Percentiles rank a stretch among this genome's conserved stretches.
These are phyloP conservation scores for Termitomyces sp. DNA, from an alignment of 768 basidiomycete genomes.

Conservation along the genomic window DNA sequence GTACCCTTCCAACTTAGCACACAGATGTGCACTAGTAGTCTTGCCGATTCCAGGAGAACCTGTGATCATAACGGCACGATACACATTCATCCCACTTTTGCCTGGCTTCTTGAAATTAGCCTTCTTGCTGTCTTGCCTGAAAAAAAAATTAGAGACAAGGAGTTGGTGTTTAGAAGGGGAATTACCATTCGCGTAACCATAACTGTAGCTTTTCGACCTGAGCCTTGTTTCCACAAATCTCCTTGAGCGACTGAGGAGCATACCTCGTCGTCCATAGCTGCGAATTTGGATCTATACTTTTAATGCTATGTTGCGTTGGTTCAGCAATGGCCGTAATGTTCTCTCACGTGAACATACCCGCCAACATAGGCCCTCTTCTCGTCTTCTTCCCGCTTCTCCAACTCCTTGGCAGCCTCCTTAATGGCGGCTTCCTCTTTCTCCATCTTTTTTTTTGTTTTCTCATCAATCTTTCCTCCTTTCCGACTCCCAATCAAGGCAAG, in stretches of 20 bases:
- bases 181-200: slow-evolving; percentile 89
- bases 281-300: slow-evolving; percentile 37
- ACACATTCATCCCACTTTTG: slow-evolving; percentile 82
- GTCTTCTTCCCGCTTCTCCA: slow-evolving; percentile 69
- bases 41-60: slow-evolving; percentile 98
- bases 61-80: slow-evolving; percentile 83
- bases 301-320: slow-evolving; percentile 15
- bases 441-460: slow-evolving; percentile 76
- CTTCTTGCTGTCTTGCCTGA: slow-evolving; percentile 71
- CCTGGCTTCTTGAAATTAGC: slow-evolving; percentile 91
- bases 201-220: slow-evolving; percentile 82
- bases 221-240: slow-evolving; percentile 94
- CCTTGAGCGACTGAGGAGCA: slow-evolving; percentile 81
- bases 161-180: neutral
- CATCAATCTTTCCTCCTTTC: slow-evolving; percentile 57
- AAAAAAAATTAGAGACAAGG: neutral
- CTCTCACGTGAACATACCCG: neutral
- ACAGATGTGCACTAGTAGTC: slow-evolving; percentile 92
- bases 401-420: slow-evolving; percentile 63
- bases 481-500: slow-evolving; percentile 75
- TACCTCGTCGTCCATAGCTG: slow-evolving; percentile 97
- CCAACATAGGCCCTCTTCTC: slow-evolving; percentile 30
- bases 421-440: slow-evolving; percentile 79
- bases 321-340: neutral
- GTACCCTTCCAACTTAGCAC: slow-evolving; percentile 86